phyloP scores from a whole-genome alignment of 2,329 filamentous ascomycete genomes.

The Xylogone sp. region DNA sequence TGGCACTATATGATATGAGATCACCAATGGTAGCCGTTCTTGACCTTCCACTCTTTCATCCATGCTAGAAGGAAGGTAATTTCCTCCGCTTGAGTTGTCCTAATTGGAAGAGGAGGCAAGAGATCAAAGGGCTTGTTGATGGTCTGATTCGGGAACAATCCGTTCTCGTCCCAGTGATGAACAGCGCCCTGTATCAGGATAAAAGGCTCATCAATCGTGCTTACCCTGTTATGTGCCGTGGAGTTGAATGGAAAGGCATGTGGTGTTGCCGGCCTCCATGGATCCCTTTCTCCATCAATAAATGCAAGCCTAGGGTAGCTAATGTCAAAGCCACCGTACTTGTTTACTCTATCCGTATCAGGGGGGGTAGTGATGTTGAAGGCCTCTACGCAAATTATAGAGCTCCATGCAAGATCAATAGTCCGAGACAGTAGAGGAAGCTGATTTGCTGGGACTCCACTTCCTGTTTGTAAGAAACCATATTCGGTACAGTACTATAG shows the following conservation, averaged over 20 bases:
- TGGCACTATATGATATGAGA: too few species aligned
- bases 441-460: conserved; percentile 58
- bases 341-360: conserved; percentile 65
- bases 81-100: conserved; percentile 54
- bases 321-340: conserved; percentile 70
- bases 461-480: conserved; percentile 76
- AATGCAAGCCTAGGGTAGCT: conserved; percentile 72
- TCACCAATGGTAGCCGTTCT: not conserved
- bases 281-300: conserved; percentile 74
- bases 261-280: conserved; percentile 72
- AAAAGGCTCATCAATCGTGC: conserved; percentile 63
- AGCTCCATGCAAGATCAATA: conserved; percentile 59
- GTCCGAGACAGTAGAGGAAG: conserved; percentile 70
- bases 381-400: conserved; percentile 57
- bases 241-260: conserved; percentile 49
- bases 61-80: conserved; percentile 62
- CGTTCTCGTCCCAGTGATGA: conserved; percentile 79
- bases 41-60: conserved; percentile 55
- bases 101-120: conserved; percentile 56
- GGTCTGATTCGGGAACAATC: conserved; percentile 60
- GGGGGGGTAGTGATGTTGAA: conserved; percentile 68
- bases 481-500: conserved; percentile 49
- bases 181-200: conserved; percentile 71
- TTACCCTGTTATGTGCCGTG: conserved; percentile 51
- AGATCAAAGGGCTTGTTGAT: conserved; percentile 20